These are phyloP conservation scores for Schoenoplectus triqueter DNA, from an alignment of 202 grass and related monocot genomes.

Conservation along the genomic window DNA sequence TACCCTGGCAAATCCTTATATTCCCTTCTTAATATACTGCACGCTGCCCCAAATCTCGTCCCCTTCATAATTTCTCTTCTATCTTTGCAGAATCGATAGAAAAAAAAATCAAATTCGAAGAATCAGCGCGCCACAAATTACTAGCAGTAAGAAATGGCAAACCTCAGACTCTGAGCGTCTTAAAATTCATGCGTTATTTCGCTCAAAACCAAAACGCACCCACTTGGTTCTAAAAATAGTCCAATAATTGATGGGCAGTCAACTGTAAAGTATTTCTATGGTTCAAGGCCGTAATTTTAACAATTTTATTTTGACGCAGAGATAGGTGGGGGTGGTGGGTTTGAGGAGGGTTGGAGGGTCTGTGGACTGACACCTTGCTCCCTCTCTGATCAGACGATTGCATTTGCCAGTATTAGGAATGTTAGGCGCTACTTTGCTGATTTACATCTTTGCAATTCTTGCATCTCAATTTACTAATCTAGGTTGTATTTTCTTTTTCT, in stretches of 20 bases:
- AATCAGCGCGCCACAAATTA: neutral
- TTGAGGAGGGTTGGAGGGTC: neutral
- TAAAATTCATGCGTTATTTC: neutral
- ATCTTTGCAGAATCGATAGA: neutral
- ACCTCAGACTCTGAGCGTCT: no score
- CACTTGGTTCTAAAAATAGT: no score
- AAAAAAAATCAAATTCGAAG: slow-evolving; percentile 6
- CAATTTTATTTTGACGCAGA: neutral
- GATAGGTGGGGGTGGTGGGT: neutral
- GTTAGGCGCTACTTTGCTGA: neutral
- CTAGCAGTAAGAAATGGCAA: neutral
- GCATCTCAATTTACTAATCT: neutral
- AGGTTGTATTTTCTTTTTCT: slow-evolving; percentile 12
- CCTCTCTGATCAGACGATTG: neutral
- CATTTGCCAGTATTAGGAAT: neutral
- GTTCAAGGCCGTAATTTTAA: no score
- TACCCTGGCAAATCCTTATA: neutral
- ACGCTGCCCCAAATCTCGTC: neutral
- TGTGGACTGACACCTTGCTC: neutral
- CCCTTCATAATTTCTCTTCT: neutral
- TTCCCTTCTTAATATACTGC: neutral
- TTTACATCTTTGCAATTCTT: neutral
- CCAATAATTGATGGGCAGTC: no score
- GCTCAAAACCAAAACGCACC: neutral
- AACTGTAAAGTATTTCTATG: no score